Conservation (phyloP, 495 filamentous ascomycete species). For the Ramalina peruviana region DNA sequence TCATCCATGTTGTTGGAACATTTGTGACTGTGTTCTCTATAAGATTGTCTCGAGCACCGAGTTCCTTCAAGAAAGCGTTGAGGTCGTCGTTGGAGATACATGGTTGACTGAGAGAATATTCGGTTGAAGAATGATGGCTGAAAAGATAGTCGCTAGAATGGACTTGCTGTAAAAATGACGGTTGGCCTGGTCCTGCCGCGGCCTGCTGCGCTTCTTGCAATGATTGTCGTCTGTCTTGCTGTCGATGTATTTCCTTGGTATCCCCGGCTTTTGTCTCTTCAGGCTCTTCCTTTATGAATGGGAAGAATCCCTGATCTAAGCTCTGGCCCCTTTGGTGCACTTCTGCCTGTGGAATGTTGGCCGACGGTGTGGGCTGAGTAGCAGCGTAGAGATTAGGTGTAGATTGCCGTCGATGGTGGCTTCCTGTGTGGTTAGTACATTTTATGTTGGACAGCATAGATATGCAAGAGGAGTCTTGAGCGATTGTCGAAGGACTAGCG, state of each 20-base stretch:
- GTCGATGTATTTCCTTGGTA: constrained; percentile 4
- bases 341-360: constrained; percentile 22
- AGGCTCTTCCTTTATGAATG: too few relatives aligned
- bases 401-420: constrained; percentile 79
- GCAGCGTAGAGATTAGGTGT: constrained; percentile 57
- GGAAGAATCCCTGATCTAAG: constrained; percentile 23
- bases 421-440: constrained; percentile 51
- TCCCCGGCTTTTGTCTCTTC: constrained; percentile 39
- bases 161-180: constrained; percentile 2
- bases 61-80: too few relatives aligned
- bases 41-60: too few relatives aligned
- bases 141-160: constrained; percentile 1
- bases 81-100: too few relatives aligned
- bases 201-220: constrained; percentile 63
- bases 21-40: too few relatives aligned
- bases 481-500: constrained; percentile 33
- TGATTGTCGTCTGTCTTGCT: constrained; percentile 16
- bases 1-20: too few relatives aligned
- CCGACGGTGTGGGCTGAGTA: constrained; percentile 45
- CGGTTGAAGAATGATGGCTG: too few relatives aligned
- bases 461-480: constrained; percentile 46
- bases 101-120: too few relatives aligned
- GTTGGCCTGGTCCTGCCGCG: constrained; percentile 47
- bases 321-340: constrained; percentile 17
- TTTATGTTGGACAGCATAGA: constrained; percentile 67